A percentile compares a stretch with the other conserved stretches of the same genome.
These are phyloP conservation scores for Durusdinium trenchii DNA, from an alignment of 73 alveolate genomes.

Conservation along the genomic window DNA sequence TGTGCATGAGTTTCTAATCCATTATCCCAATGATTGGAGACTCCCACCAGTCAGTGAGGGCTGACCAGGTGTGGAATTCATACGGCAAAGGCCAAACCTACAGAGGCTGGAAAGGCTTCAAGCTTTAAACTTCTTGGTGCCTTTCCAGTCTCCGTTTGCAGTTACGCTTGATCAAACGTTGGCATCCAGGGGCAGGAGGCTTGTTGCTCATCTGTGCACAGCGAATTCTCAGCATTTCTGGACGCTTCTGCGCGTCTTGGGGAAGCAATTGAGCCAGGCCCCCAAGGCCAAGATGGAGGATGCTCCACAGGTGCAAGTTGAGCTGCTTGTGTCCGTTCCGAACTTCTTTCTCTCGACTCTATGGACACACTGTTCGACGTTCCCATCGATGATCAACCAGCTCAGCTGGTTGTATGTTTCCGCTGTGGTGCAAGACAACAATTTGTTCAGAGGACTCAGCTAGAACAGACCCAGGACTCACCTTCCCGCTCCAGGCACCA, in stretches of 20 bases:
- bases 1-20: slow-evolving; percentile 38
- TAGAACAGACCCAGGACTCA: no score
- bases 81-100: slow-evolving; percentile 64
- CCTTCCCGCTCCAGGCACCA: no score
- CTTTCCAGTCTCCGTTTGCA: not conserved
- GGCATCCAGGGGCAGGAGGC: no score
- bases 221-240: no score
- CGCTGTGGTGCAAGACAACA: not conserved
- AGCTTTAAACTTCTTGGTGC: not conserved
- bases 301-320: not conserved
- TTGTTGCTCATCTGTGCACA: no score
- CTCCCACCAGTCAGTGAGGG: slow-evolving; percentile 35
- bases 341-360: no score
- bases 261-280: no score
- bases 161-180: not conserved
- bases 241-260: no score
- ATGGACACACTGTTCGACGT: no score
- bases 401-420: not conserved
- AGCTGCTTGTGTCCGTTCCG: no score
- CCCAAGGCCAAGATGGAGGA: slow-evolving; percentile 47
- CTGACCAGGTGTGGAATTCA: slow-evolving; percentile 36
- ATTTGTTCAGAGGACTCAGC: no score
- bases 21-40: slow-evolving; percentile 23
- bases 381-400: no score
- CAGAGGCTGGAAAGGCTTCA: not conserved